Evolutionary conservation across 768 basidiomycete genomes (phyloP).

Genomic region (Auriscalpium orientale): DNA sequence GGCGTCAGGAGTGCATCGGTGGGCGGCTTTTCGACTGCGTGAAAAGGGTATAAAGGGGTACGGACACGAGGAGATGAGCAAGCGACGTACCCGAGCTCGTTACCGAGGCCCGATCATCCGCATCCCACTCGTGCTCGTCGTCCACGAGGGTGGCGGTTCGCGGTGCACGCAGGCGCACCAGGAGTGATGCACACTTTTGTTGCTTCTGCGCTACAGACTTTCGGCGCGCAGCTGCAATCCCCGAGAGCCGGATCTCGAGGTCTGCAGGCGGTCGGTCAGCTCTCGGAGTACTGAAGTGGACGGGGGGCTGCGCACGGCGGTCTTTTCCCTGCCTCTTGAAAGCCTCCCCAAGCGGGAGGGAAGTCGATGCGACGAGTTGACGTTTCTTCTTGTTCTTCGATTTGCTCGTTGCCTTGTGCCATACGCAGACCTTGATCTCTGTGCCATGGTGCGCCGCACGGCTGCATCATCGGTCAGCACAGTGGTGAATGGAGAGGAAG

Average conservation of each 20-base stretch:
- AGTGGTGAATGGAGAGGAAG: not conserved
- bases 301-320: slow-evolving; percentile 30
- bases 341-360: slow-evolving; percentile 46
- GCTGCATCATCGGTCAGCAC: slow-evolving; percentile 23
- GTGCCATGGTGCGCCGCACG: slow-evolving; percentile 32
- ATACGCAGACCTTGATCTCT: slow-evolving; percentile 45
- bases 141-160: not conserved
- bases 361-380: slow-evolving; percentile 44
- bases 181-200: slow-evolving; percentile 7
- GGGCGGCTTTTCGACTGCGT: no score
- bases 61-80: no score
- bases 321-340: slow-evolving; percentile 39
- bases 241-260: slow-evolving; percentile 8
- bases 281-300: not conserved
- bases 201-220: slow-evolving; percentile 9
- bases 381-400: slow-evolving; percentile 48
- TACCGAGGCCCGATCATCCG: no score
- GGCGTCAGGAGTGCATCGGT: no score
- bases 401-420: slow-evolving; percentile 53
- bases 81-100: no score
- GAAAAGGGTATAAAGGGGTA: no score
- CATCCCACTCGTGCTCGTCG: no score
- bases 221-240: slow-evolving; percentile 3
- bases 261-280: not conserved
- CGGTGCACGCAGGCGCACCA: slow-evolving; percentile 11